These are phyloP conservation scores for Parsonsia alboflavescens DNA, from an alignment of 257 asterid species.

Conservation along the genomic window DNA sequence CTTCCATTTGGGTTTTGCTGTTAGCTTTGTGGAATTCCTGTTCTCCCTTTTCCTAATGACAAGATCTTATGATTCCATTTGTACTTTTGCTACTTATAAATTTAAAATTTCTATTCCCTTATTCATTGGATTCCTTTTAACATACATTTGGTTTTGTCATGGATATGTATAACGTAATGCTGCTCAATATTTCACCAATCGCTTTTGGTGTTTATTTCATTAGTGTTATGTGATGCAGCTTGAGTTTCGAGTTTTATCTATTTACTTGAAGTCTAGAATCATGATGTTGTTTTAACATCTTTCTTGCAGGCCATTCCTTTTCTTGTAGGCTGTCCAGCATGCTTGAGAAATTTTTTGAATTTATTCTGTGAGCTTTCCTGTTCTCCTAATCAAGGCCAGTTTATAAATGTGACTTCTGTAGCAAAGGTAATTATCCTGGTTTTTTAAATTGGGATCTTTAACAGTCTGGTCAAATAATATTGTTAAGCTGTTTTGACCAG, in stretches of 20 bases:
- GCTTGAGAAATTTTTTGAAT: constrained; percentile 97
- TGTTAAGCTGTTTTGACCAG: not conserved
- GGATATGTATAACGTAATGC: not conserved
- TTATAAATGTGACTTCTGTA: constrained; percentile 83
- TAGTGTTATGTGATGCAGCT: not conserved
- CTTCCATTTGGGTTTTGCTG: not conserved
- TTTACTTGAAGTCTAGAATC: not conserved
- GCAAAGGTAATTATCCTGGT: constrained; percentile 44
- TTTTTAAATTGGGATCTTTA: not conserved
- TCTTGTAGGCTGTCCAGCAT: constrained; percentile 99
- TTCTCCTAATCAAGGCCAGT: constrained; percentile 96
- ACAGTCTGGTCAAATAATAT: not conserved
- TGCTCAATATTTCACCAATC: not conserved
- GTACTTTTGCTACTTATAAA: not conserved
- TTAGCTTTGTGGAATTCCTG: not conserved
- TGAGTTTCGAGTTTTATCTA: not conserved
- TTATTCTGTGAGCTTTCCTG: constrained; percentile 97
- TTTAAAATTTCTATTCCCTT: not conserved
- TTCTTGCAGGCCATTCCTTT: constrained; percentile 89
- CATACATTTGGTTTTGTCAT: not conserved
- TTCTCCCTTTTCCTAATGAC: not conserved
- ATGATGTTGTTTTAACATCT: constrained; percentile 16
- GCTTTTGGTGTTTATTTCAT: not conserved
- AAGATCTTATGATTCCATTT: not conserved
- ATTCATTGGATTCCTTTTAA: not conserved